Conservation (phyloP, 176 grass and related monocot genomes). For the Aechmea fasciata region DNA sequence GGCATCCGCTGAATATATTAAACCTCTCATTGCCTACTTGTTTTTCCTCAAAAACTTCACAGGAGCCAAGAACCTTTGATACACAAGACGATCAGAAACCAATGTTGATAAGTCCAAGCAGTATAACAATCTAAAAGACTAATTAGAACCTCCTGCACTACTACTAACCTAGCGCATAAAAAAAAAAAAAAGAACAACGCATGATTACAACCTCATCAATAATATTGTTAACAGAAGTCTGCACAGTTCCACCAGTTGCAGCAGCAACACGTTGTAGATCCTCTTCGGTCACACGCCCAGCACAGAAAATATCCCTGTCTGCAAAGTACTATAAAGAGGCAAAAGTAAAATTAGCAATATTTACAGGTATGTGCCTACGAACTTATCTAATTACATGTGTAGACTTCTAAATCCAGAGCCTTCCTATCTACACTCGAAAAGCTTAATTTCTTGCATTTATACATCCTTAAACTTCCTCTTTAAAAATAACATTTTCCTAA, state of each 20-base stretch:
- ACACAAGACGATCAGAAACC: conserved; percentile 6
- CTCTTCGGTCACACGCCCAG: conserved; percentile 81
- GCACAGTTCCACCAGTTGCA: conserved; percentile 79
- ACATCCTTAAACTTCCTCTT: too few species aligned
- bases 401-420: too few species aligned
- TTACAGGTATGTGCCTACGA: neutral
- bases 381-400: neutral
- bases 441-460: too few species aligned
- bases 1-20: conserved; percentile 86
- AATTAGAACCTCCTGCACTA: neutral
- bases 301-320: conserved; percentile 92
- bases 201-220: conserved; percentile 51
- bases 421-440: too few species aligned
- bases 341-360: neutral
- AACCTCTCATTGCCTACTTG: conserved; percentile 97
- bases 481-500: too few species aligned
- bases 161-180: neutral
- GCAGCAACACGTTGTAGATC: conserved; percentile 82
- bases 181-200: neutral
- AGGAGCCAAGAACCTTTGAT: conserved; percentile 73
- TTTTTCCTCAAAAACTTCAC: conserved; percentile 88
- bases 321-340: conserved; percentile 60
- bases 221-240: conserved; percentile 85
- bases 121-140: neutral
- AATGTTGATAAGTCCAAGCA: neutral